Base-by-base conservation (phyloP, 1,284 basidiomycete genomes). In the Spongiforma sp. region DNA sequence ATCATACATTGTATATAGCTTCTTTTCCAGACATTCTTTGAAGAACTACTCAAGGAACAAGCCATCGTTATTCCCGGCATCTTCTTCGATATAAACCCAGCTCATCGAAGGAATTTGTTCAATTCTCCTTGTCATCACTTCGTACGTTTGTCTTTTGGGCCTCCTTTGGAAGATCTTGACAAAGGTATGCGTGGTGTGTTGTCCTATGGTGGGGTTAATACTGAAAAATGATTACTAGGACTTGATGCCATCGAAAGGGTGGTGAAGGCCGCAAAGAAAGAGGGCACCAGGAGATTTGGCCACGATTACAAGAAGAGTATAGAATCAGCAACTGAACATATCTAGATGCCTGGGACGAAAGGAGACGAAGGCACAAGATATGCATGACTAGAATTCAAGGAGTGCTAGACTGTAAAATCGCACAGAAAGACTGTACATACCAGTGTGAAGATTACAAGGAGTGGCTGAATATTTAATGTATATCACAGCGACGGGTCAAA, bases 71-170 rank as follows among this genome's bases (percentile, higher is more conserved):
- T 95, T 58, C 94, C 94, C 14, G 93, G 93, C 43, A 91, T 96
- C 67, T 96, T 96, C 84, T 97, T 97, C 71, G 95, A 96, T 63
- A 86, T 92, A 71, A 90, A 96, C 78, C 94, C 94, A 21, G 73
- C 92, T n/a, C 91, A 95, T 73, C 83, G 93, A 69, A 83, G 91
- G 64, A 90, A 98, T 78, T 82, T 98, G 62, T 93, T 97, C 81
- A 89, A 92, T 73, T 96, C 93, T 8, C 94, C 96, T 21, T 96
- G 94, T 80, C 93, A 95, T 78, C 90, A 93, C 75, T 97, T 93
- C 71, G 89, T 96, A 33, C 86, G 94, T 30, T 78, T 96, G 63
- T 92, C 91, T 21, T 98, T 96, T 75, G 96, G 96, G 0, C 96
- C 96, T 4, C 90, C 92, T 30, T 71, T 96, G 58, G 87, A 89